Conservation (phyloP, 1,284 basidiomycete species). For the Cutaneotrichosporon dermatis region DNA sequence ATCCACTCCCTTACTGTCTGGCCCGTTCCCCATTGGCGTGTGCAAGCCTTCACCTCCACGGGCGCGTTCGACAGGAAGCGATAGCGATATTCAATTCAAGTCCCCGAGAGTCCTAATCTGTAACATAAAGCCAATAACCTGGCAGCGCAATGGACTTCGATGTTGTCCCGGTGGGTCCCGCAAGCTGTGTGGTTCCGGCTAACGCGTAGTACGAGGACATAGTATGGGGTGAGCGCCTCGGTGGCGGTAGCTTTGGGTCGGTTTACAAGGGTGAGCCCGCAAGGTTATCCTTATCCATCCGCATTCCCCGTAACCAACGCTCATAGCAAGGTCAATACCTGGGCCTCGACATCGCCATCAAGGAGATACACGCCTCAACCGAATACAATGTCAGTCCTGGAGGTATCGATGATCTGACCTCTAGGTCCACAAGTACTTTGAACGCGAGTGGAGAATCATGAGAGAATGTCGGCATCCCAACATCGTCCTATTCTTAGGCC, state of each 20-base stretch:
- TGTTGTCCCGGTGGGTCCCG: conserved; percentile 65
- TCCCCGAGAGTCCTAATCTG: no score
- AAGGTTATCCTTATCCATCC: no score
- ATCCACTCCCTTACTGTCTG: no score
- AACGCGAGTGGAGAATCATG: conserved; percentile 95
- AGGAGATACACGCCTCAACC: conserved; percentile 83
- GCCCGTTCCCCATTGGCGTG: no score
- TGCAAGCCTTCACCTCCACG: no score
- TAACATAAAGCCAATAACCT: not conserved
- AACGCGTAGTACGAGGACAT: conserved; percentile 71
- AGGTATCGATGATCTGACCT: not conserved
- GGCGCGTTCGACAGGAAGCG: no score
- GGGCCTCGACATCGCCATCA: conserved; percentile 92
- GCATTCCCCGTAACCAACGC: no score
- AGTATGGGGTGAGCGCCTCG: conserved; percentile 73
- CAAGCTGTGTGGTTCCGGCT: not conserved
- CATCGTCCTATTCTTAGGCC: conserved; percentile 88
- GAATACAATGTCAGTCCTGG: conserved; percentile 66
- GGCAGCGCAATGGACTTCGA: conserved; percentile 59
- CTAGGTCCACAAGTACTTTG: conserved; percentile 85
- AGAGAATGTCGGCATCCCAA: conserved; percentile 84
- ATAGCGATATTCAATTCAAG: no score
- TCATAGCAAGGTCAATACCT: conserved; percentile 68
- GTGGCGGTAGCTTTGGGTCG: conserved; percentile 86
- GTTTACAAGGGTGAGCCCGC: conserved; percentile 70